A percentile compares a stretch with the other conserved stretches of the same genome.
Conservation (phyloP, 768 basidiomycete genomes). For the Trametes cubensis region DNA sequence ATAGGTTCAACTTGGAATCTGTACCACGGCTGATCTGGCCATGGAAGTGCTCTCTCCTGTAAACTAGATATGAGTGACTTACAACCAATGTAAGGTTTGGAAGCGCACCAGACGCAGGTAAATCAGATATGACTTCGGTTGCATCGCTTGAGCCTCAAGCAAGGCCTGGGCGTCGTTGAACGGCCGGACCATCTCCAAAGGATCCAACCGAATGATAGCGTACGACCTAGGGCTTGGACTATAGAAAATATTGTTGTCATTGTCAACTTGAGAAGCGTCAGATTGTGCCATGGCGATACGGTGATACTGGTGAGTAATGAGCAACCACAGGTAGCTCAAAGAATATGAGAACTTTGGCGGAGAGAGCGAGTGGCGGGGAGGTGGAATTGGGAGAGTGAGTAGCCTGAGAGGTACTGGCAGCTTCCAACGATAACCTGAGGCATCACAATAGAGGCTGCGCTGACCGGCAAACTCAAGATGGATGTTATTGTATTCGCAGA, state of each 20-base stretch:
- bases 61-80: not conserved
- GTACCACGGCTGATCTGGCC: conserved; percentile 3
- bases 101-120: not conserved
- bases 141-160: not conserved
- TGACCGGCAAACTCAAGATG: too few relatives aligned
- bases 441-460: too few relatives aligned
- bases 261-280: too few relatives aligned
- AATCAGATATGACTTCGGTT: not conserved
- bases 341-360: too few relatives aligned
- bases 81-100: not conserved
- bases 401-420: too few relatives aligned
- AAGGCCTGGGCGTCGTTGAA: not conserved
- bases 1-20: not conserved
- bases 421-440: too few relatives aligned
- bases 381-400: too few relatives aligned
- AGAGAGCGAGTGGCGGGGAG: too few relatives aligned
- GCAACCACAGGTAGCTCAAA: too few relatives aligned
- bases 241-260: not conserved
- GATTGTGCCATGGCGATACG: too few relatives aligned
- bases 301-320: too few relatives aligned
- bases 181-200: conserved; percentile 13
- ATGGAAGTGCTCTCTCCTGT: not conserved
- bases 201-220: conserved; percentile 3
- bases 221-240: not conserved
- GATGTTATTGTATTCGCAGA: too few relatives aligned